Percentiles rank a stretch among this genome's conserved stretches.
These are phyloP conservation scores for Kwoniella sp. DNA, from an alignment of 768 basidiomycete species.

Conservation along the genomic window DNA sequence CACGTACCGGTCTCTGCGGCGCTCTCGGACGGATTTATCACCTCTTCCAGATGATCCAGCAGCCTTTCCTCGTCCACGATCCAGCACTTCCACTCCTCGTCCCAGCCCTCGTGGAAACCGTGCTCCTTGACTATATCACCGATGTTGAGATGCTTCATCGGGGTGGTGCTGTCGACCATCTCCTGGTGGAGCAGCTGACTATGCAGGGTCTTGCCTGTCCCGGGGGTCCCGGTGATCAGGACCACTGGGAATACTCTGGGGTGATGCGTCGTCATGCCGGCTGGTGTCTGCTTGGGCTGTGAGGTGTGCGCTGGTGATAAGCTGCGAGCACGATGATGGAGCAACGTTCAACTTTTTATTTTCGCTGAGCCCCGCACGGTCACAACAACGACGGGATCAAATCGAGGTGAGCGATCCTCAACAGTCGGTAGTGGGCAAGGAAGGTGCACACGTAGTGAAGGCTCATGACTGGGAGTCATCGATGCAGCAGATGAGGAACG, in stretches of 20 bases:
- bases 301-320: background rate
- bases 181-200: slow-evolving; percentile 69
- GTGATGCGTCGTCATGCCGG: slow-evolving; percentile 48
- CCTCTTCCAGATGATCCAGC: slow-evolving; percentile 44
- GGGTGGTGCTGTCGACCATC: slow-evolving; percentile 55
- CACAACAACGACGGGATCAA: too few species aligned
- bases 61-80: slow-evolving; percentile 96
- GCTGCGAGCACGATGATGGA: too few species aligned
- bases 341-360: too few species aligned
- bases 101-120: slow-evolving; percentile 73
- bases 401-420: too few species aligned
- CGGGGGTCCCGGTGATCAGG: slow-evolving; percentile 52
- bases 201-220: slow-evolving; percentile 91
- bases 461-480: too few species aligned
- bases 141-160: slow-evolving; percentile 78
- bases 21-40: slow-evolving; percentile 28
- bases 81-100: slow-evolving; percentile 92
- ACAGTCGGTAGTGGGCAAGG: too few species aligned
- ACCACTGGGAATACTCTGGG: slow-evolving; percentile 47
- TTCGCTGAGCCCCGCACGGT: too few species aligned
- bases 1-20: slow-evolving; percentile 31
- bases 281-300: too few species aligned
- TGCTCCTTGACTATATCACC: slow-evolving; percentile 83
- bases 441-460: too few species aligned
- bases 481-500: too few species aligned